Base-by-base conservation (phyloP, 1,284 basidiomycete genomes). In the Ceratobasidium sp. region DNA sequence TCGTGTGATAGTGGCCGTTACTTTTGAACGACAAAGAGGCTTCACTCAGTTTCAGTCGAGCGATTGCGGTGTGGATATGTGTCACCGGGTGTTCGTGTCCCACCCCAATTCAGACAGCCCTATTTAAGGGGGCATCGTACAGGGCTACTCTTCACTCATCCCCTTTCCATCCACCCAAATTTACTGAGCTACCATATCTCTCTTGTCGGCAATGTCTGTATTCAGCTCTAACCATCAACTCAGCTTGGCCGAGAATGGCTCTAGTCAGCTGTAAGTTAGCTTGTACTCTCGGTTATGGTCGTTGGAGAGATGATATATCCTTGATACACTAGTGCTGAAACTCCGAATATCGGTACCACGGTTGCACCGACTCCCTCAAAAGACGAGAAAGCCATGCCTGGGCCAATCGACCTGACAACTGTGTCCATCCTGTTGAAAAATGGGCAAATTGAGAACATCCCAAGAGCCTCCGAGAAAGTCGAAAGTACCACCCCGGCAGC, bases 181-280 rank as follows among this genome's bases (percentile, higher is more conserved):
- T 28, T 35, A 43, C 9, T 18, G 11, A 26, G n/a, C 38, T 50
- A 4, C 14, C 23, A 55, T 13, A 4, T 16, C 41, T 26, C 46
- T 47, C 28, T 44, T 28, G 21, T 7, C 8, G 21, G 23, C 58
- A 14, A 13, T 26, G 28, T 41, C 35, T 61, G 43, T 38, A 23
- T 4, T 38, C 41, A 58, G 50, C 55, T 70, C 55, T 14, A 41
- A 69, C 21, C 43, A 47, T 8, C 54, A 30, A 28, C 14, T 38
- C 30, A 58, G 44, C n/a, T 30, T 59, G 8, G 67, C 55, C n/a
- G 67, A 70, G 32, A 43, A 70, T 14, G 67, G 67, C 2, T 46
- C 67, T 35, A 32, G 64, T 30, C 28, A 54, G 8, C 47, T 50
- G 54, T 59, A 38, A 70, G 67, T 49, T 38, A 38, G 35, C 35